These are phyloP conservation scores for Nitzschia sp. DNA, from an alignment of 108 stramenopile species.

Conservation along the genomic window DNA sequence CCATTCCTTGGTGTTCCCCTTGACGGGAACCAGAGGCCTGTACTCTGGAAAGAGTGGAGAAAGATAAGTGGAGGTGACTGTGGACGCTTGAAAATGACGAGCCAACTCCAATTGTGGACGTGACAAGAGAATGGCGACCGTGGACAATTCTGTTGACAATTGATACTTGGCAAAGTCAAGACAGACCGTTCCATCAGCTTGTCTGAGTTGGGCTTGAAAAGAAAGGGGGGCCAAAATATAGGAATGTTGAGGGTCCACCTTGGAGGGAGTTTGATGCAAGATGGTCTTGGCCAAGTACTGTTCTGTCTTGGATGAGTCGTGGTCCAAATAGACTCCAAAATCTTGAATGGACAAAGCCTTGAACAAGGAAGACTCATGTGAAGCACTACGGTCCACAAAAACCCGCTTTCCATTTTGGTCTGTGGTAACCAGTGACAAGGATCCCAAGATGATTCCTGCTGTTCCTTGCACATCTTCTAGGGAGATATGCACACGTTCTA, in stretches of 20 bases:
- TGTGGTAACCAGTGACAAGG: slow-evolving; percentile 67
- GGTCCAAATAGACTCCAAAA: slow-evolving; percentile 74
- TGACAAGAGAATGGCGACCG: slow-evolving; percentile 56
- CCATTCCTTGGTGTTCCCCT: slow-evolving; percentile 46
- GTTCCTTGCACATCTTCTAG: slow-evolving; percentile 49
- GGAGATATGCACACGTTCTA: slow-evolving; percentile 68
- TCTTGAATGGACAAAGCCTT: slow-evolving; percentile 68
- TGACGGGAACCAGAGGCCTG: slow-evolving; percentile 47
- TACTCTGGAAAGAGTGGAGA: slow-evolving; percentile 85
- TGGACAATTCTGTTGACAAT: slow-evolving; percentile 61
- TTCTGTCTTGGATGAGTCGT: slow-evolving; percentile 17
- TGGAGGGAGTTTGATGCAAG: slow-evolving; percentile 8
- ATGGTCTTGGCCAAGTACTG: slow-evolving; percentile 15
- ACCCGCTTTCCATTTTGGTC: slow-evolving; percentile 58
- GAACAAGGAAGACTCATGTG: slow-evolving; percentile 57
- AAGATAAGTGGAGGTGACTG: slow-evolving; percentile 21
- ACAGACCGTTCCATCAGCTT: slow-evolving; percentile 62
- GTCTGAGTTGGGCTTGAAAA: slow-evolving; percentile 72
- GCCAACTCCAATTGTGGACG: slow-evolving; percentile 70
- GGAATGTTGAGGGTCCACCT: slow-evolving; percentile 22
- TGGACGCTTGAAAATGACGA: slow-evolving; percentile 43
- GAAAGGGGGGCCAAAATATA: slow-evolving; percentile 74
- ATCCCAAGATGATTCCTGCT: slow-evolving; percentile 65
- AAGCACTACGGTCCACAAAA: slow-evolving; percentile 69
- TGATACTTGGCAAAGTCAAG: slow-evolving; percentile 76